Evolutionary conservation across 1,139 yeast species (phyloP), one percentile per base, ranked within the genome.

Genomic region (Zygosaccharomyces sapae): DNA sequence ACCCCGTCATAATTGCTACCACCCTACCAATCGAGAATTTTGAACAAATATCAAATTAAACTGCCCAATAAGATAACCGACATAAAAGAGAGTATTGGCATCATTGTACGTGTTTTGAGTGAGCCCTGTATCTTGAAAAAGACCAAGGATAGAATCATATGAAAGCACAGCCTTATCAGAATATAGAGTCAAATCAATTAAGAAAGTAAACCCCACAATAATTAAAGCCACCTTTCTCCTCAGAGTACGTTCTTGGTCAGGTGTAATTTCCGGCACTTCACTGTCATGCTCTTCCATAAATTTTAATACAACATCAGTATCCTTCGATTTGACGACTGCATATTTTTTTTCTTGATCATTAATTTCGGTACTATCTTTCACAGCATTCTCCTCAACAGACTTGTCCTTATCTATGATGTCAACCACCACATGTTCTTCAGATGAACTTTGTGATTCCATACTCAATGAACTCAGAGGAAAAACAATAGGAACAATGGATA

Each of bases 131-230:
- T 70, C 76, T 19, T 66, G 69, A 62, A 67, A 73, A 27, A 74
- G 59, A 0, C 72, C 77, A 39, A 73, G 63, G 22, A 74, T 66
- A 1, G 75, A 62, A 27, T 73, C 69, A 53, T 72, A 75, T 1
- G 75, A 69, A 40, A 73, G 55, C 2, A 76, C 68, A 3, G 76
- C 72, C 52, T 74, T 74, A 55, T 74, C 79, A 65, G 73, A 68
- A 54, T 71, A 74, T 53, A 73, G 59, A 12, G 72, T 50, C 47
- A 70, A 52, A 54, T 72, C 68, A 19, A 72, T 62, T n/a, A 67
- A 37, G 41, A 69, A 66, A 2, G 69, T 66, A 22, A 70, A 52
- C 1, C 68, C 61, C n/a, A 73, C 61, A 2, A 73, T 63, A 34
- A 67, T 62, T 53, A 60, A 59, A 19, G 64, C 52, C 4, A 73